Base-by-base conservation (phyloP, 179 eudicot genomes). In the Heliamphora pulchella region DNA sequence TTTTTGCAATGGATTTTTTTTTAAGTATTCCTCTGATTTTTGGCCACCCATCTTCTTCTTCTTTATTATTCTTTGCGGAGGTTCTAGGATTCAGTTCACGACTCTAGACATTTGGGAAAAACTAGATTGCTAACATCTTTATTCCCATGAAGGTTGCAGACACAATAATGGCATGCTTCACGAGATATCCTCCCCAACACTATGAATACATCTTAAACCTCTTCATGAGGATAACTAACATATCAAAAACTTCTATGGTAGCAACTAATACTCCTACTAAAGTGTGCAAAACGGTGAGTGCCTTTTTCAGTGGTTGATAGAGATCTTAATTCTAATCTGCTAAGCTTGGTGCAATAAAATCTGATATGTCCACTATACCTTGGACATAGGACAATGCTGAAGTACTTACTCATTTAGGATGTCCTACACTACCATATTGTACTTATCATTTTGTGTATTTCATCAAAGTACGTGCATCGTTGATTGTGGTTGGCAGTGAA, bases 31-130 rank as follows among this genome's bases (percentile, higher is more conserved):
- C 51, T 66, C 39, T 54, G 39, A 9, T 43, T 41, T 6, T 55
- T n/a, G 55, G 75, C 53, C 57, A 79, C 66, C 20, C 11, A 1
- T 78, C 39, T 20, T 78, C 41, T 81, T 78, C 44, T 80, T 68
- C 50, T 55, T 69, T 15, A 51, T 64, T 72, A 11, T 8, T 72
- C 58, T 67, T 62, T 86, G 78, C 94, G 90, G 98, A 92, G 84
- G 84, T 93, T 83, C 82, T 93, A 22, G 98, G 98, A 69, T 93
- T 93, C 85, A 93, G 92, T 80, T 93, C 98, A 31, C 82, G 92
- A 47, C 85, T 91, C 20, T 85, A 92, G 63, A 90, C 93, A 79
- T 92, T 93, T 78, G 89, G 97, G 69, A 94, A 93, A 80, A 87
- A 47, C 84, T 92, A 85, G 87, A 91, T 92, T 63, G 71, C 91